A percentile compares a stretch with the other conserved stretches of the same genome.
Evolutionary conservation across 306 rosid species (phyloP).

Genomic region (Boehmeria nivea): DNA sequence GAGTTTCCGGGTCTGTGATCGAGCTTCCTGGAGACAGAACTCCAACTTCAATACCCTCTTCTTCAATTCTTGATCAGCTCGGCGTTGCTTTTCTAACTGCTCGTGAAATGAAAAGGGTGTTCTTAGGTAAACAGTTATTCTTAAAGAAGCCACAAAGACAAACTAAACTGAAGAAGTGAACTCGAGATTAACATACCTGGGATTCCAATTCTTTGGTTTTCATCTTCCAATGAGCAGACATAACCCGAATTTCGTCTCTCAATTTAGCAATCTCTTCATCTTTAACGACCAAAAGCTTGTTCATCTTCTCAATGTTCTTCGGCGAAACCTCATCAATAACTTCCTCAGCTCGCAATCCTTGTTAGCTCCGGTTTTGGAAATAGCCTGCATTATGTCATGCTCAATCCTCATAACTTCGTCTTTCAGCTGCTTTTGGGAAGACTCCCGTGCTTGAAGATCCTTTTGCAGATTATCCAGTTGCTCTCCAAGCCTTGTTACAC

Average conservation of each 20-base stretch:
- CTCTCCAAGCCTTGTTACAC: slow-evolving; percentile 64
- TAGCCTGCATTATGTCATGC: slow-evolving; percentile 71
- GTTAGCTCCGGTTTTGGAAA: slow-evolving; percentile 52
- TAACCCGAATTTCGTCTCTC: slow-evolving; percentile 73
- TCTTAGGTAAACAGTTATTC: slow-evolving; percentile 15
- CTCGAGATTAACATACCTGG: slow-evolving; percentile 51
- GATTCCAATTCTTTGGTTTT: slow-evolving; percentile 92
- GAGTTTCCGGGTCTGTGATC: slow-evolving; percentile 87
- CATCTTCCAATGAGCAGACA: slow-evolving; percentile 84
- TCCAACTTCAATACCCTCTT: slow-evolving; percentile 89
- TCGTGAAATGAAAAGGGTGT: slow-evolving; percentile 18
- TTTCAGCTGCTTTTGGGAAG: slow-evolving; percentile 83
- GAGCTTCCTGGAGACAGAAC: slow-evolving; percentile 92
- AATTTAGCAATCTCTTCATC: slow-evolving; percentile 71
- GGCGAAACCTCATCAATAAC: slow-evolving; percentile 78
- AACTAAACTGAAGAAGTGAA: slow-evolving; percentile 6
- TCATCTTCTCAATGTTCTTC: slow-evolving; percentile 69
- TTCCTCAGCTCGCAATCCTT: slow-evolving; percentile 73
- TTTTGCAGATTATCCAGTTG: slow-evolving; percentile 76
- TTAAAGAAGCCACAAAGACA: slow-evolving; percentile 2
- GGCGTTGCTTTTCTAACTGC: slow-evolving; percentile 94
- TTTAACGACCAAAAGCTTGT: slow-evolving; percentile 56
- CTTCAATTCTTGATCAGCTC: slow-evolving; percentile 87
- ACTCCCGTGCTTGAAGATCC: slow-evolving; percentile 80
- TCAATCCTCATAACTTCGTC: slow-evolving; percentile 81